These are phyloP conservation scores for Macadamia tetraphylla DNA, from an alignment of 164 flowering plant genomes.

Conservation along the genomic window DNA sequence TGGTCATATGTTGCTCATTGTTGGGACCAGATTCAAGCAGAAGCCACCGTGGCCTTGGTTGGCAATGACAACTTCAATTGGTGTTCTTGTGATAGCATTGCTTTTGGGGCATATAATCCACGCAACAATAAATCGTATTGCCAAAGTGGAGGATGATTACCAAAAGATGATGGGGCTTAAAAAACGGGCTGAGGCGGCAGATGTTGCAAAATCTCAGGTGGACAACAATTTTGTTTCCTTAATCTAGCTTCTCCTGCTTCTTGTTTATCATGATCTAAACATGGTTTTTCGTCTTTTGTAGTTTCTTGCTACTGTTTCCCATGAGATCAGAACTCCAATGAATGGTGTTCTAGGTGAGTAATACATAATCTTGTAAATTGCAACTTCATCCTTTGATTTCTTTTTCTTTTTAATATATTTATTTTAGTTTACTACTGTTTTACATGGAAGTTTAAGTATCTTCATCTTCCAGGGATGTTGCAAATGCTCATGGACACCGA, in stretches of 20 bases:
- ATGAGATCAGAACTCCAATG: constrained; percentile 99
- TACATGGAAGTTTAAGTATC: not conserved
- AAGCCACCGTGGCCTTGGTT: constrained; percentile 73
- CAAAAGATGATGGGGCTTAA: constrained; percentile 74
- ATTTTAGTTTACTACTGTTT: not conserved
- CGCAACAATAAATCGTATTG: constrained; percentile 71
- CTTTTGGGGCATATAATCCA: constrained; percentile 71
- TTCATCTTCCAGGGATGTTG: constrained; percentile 66
- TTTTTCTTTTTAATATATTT: not conserved
- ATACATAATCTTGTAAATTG: not conserved
- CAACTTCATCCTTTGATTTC: not conserved
- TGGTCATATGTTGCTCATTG: constrained; percentile 3
- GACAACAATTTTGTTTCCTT: not conserved
- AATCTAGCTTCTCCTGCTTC: not conserved
- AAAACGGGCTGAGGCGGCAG: constrained; percentile 83
- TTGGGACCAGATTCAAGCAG: constrained; percentile 68
- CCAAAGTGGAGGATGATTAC: constrained; percentile 80
- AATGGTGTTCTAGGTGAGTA: constrained; percentile 90
- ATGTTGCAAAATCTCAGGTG: constrained; percentile 85
- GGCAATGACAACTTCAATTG: constrained; percentile 55
- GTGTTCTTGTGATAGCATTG: constrained; percentile 61
- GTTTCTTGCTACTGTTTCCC: constrained; percentile 98
- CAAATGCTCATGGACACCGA: constrained; percentile 93
- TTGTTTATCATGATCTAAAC: not conserved
- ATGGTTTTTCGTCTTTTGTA: constrained; percentile 24